Evolutionary conservation across 768 basidiomycete genomes (phyloP), one percentile per base, ranked within the genome.

Genomic region (Tulasnella sp.): DNA sequence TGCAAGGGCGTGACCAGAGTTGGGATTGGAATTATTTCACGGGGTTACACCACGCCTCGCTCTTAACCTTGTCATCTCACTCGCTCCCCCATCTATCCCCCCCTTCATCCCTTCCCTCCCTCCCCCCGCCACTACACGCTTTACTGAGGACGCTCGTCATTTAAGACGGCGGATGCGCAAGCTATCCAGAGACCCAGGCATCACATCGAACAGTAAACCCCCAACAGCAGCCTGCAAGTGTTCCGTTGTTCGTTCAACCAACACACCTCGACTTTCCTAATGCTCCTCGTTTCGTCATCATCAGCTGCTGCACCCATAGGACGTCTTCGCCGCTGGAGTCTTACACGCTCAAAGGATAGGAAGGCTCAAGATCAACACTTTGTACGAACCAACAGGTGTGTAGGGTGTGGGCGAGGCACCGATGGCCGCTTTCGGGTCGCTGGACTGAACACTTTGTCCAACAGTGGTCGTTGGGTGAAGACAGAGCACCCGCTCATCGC

Each of bases 301-400:
- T 44, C 58, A 31, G 2, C 37, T 75, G 79, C 79, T 80, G 72
- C 42, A 80, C 28, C 44, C 37, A 42, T 50, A 41, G 72, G 79
- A 60, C 77, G 77, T 34, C 28, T 74, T 46, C 79, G 79, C 41
- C 41, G 54, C 37, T 80, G 72, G 72, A 80, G 79, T 58, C 46
- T 80, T 50, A 75, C 79, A 34, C 72, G 79, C 48, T 78, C 77
- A 22, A 78, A 78, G 77, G 77, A 78, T 42, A 78, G 42, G 64
- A 80, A 80, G 37, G 79, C 72, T 24, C 72, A 74, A 28, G 79
- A 80, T 37, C 40, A 75, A 16, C 79, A 80, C 46, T 75, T 74
- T 42, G 72, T 75, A 34, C 79, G 79, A 40, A 80, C 79, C 37
- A 60, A 72, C 58, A 78, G 77, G 77, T 78, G 16, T 18, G 77